Evolutionary conservation across 2,329 filamentous ascomycete species (phyloP), one percentile per base, ranked within the genome.

Genomic region (Gliomastix tumulicola): DNA sequence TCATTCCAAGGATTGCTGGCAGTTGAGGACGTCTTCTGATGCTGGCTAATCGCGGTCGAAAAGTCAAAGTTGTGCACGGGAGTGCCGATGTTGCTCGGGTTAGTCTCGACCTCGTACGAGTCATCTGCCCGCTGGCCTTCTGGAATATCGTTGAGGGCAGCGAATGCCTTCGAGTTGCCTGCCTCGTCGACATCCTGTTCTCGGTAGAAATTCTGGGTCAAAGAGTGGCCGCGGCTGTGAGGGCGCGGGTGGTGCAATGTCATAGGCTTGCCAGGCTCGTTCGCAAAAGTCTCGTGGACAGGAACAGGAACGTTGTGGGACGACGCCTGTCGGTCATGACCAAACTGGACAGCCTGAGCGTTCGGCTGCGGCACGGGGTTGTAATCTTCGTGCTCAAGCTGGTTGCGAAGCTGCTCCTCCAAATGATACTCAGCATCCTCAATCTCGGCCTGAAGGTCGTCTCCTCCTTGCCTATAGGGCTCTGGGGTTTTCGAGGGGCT

Each of bases 401-500:
- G 82, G 37, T 83, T 80, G 35, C 86, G 79, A 43, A 89, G 79
- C 42, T 86, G 80, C 53, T 88, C 79, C 53, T 89, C 85, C 42
- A 92, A 60, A 49, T 90, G 86, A 51, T 92, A 90, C 49, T 94
- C 86, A 5, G 85, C 82, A 51, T 89, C 84, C 34, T 92, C 83
- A 38, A 94, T 82, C 47, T 92, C 88, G 43, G 82, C 82, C 55
- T 95, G 88, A 18, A 94, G 70, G 47, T 88, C 88, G 48, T 89
- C 84, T 32, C 63, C 59, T 36, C 70, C 62, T 32, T 64, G 64
- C 32, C 60, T 59, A 10, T 48, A 38, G 9, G 70, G 64, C 47
- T 79, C 71, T 0, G 74, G 69, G 1, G 70, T 74, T 49, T 71
- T 74, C 2, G 70, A 74, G 9, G 66, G 67, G 39, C 65, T 74